Conservation (phyloP, 2,329 filamentous ascomycete species). For the Emydomyces testavorans region DNA sequence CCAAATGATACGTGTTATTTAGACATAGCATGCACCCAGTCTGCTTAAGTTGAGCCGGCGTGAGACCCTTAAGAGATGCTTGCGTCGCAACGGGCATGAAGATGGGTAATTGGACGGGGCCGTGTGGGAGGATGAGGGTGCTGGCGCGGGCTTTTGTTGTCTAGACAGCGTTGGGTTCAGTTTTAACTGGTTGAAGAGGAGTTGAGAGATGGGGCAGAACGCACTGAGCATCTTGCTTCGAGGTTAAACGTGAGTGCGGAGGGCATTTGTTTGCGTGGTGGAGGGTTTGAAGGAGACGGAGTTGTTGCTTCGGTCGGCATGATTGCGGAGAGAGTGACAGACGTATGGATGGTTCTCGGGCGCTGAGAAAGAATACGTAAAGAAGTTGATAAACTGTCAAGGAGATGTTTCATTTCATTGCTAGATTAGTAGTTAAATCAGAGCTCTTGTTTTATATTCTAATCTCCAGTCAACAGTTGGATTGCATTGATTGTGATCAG, state of each 20-base stretch:
- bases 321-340: constrained; percentile 49
- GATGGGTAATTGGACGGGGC: constrained; percentile 74
- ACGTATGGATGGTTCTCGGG: constrained; percentile 44
- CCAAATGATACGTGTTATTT: constrained; percentile 97
- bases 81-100: constrained; percentile 99
- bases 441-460: too few species aligned
- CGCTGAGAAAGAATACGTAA: constrained; percentile 19
- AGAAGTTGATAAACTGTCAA: neutral
- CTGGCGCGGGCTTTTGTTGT: constrained; percentile 91
- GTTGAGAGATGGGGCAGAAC: constrained; percentile 21
- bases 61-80: constrained; percentile 86
- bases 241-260: constrained; percentile 69
- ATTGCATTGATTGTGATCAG: too few species aligned
- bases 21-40: constrained; percentile 83
- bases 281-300: constrained; percentile 47
- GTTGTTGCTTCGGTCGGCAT: constrained; percentile 7
- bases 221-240: constrained; percentile 66
- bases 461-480: too few species aligned
- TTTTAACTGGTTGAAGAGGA: constrained; percentile 9
- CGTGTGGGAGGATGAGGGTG: constrained; percentile 78
- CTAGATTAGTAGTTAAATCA: neutral
- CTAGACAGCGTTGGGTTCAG: constrained; percentile 36
- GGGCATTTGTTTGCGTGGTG: constrained; percentile 43
- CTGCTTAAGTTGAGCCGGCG: constrained; percentile 79
- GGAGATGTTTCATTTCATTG: constrained; percentile 1